A percentile compares a stretch with the other conserved stretches of the same genome.
These are phyloP conservation scores for Quercus parvula DNA, from an alignment of 306 rosid genomes.

Conservation along the genomic window DNA sequence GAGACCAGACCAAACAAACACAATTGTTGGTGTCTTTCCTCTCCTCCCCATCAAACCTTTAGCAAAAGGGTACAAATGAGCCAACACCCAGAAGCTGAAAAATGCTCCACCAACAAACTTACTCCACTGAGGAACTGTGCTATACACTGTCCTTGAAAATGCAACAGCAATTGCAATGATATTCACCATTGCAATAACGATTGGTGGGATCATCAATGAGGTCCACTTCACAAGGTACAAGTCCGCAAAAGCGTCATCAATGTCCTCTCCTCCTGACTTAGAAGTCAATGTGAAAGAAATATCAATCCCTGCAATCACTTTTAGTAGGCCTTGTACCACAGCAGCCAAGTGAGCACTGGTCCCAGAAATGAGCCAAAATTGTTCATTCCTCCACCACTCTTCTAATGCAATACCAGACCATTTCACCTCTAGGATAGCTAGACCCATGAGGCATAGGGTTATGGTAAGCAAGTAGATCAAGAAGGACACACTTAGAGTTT, in stretches of 20 bases:
- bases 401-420: slow-evolving; percentile 48
- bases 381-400: slow-evolving; percentile 61
- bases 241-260: slow-evolving; percentile 36
- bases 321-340: slow-evolving; percentile 44
- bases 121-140: slow-evolving; percentile 37
- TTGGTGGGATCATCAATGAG: slow-evolving; percentile 47
- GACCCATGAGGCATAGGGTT: slow-evolving; percentile 25
- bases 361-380: slow-evolving; percentile 51
- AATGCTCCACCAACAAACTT: slow-evolving; percentile 52
- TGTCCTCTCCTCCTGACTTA: slow-evolving; percentile 35
- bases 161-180: slow-evolving; percentile 37
- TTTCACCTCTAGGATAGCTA: slow-evolving; percentile 44
- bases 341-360: slow-evolving; percentile 56
- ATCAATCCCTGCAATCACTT: slow-evolving; percentile 52
- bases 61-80: slow-evolving; percentile 55
- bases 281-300: slow-evolving; percentile 47
- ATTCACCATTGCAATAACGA: slow-evolving; percentile 45
- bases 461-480: slow-evolving; percentile 44
- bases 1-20: slow-evolving; percentile 56
- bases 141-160: slow-evolving; percentile 33
- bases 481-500: slow-evolving; percentile 33
- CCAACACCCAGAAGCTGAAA: slow-evolving; percentile 55
- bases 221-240: slow-evolving; percentile 51
- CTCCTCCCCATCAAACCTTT: slow-evolving; percentile 59
- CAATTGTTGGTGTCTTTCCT: slow-evolving; percentile 52